Evolutionary conservation across 208 protist species (phyloP).

Genomic region (Leishmania lainsoni): DNA sequence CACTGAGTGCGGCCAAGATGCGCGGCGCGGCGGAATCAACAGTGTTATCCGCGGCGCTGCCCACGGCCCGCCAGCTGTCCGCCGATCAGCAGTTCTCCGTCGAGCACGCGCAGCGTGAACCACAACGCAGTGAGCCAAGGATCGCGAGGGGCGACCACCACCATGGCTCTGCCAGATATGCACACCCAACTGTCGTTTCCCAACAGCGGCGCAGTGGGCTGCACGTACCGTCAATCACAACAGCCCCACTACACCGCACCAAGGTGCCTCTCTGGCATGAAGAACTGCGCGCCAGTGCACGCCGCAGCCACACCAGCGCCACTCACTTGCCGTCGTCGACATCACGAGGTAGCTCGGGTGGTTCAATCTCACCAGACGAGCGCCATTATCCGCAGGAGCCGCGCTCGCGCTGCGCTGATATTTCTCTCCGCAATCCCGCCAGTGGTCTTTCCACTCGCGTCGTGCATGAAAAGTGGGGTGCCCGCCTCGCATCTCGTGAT

Average conservation of each 20-base stretch:
- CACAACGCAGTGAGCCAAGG: not conserved
- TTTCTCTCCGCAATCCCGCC: not conserved
- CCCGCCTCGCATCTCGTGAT: not conserved
- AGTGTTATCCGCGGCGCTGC: slow-evolving; percentile 8
- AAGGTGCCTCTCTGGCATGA: slow-evolving; percentile 21
- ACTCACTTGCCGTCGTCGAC: not conserved
- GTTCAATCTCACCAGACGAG: not conserved
- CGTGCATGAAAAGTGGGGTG: not conserved
- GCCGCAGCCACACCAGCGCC: not conserved
- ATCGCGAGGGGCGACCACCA: not conserved
- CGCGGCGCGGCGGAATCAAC: not conserved
- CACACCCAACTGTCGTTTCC: slow-evolving; percentile 21
- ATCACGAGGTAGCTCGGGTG: not conserved
- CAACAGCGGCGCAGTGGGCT: not conserved
- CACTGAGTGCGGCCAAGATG: not conserved
- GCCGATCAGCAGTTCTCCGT: slow-evolving; percentile 17
- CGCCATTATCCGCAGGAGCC: not conserved
- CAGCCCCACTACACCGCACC: not conserved
- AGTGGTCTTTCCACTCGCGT: not conserved
- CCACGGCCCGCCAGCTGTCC: slow-evolving; percentile 29
- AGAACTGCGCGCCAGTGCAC: not conserved
- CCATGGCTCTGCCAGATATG: slow-evolving; percentile 1
- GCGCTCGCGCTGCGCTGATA: not conserved
- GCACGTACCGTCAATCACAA: not conserved
- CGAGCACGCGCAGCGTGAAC: slow-evolving; percentile 2